Conservation (phyloP, 225 moss, liverwort and hornwort genomes). For the Sphagnum tenellum region DNA sequence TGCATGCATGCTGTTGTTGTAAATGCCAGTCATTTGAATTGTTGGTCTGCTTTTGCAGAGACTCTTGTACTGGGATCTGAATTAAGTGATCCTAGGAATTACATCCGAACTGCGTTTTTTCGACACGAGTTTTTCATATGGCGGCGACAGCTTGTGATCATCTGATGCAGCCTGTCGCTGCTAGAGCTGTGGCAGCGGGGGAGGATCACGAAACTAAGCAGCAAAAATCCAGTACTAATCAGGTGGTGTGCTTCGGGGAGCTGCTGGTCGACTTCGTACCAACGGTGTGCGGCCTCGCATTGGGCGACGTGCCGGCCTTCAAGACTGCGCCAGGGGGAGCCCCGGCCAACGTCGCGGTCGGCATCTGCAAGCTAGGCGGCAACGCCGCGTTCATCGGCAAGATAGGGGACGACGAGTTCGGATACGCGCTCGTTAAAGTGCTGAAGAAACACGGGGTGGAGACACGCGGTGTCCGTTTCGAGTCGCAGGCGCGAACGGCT, state of each 20-base stretch:
- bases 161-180: too few relatives aligned
- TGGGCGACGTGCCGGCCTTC: conserved; percentile 27
- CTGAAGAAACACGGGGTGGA: conserved; percentile 15
- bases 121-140: too few relatives aligned
- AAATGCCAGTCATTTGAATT: too few relatives aligned
- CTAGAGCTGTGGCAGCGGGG: too few relatives aligned
- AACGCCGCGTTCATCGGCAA: conserved; percentile 38
- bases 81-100: too few relatives aligned
- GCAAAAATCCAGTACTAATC: too few relatives aligned
- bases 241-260: conserved; percentile 24
- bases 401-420: conserved; percentile 45
- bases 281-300: conserved; percentile 23
- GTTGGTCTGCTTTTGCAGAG: too few relatives aligned
- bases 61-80: too few relatives aligned
- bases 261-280: conserved; percentile 44
- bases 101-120: too few relatives aligned
- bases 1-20: too few relatives aligned
- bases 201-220: too few relatives aligned
- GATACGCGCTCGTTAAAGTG: conserved; percentile 20
- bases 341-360: conserved; percentile 56
- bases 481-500: conserved; percentile 20
- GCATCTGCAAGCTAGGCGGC: conserved; percentile 33
- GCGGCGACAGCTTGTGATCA: too few relatives aligned
- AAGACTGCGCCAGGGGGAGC: conserved; percentile 42
- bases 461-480: conserved; percentile 16